Conservation (phyloP, 768 basidiomycete genomes). For the Dioszegia hungarica region DNA sequence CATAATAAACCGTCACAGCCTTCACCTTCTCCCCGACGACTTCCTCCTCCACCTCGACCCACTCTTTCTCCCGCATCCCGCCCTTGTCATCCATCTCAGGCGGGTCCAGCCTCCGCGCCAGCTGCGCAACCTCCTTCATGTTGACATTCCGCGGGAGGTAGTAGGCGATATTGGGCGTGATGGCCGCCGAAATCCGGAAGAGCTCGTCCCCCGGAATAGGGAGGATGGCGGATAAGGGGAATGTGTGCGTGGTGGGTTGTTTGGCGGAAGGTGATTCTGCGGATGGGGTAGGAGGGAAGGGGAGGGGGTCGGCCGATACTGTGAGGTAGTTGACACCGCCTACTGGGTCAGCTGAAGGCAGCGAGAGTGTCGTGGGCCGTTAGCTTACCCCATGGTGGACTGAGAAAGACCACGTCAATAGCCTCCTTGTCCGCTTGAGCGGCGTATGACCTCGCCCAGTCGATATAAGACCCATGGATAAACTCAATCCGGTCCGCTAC, state of each 20-base stretch:
- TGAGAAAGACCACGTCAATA: slow-evolving; percentile 86
- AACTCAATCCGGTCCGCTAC: slow-evolving; percentile 95
- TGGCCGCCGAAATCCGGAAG: slow-evolving; percentile 64
- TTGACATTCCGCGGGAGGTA: slow-evolving; percentile 79
- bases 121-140: slow-evolving; percentile 64
- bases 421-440: slow-evolving; percentile 28
- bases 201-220: slow-evolving; percentile 81
- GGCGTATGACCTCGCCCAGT: slow-evolving; percentile 61
- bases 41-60: slow-evolving; percentile 87
- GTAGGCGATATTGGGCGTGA: slow-evolving; percentile 80
- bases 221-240: slow-evolving; percentile 64
- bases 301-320: slow-evolving; percentile 5
- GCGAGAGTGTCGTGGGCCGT: slow-evolving; percentile 32
- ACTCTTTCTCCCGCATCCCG: slow-evolving; percentile 52
- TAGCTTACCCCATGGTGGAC: slow-evolving; percentile 90
- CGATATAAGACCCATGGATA: slow-evolving; percentile 74
- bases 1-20: slow-evolving; percentile 90
- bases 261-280: neutral
- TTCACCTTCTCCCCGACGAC: slow-evolving; percentile 94
- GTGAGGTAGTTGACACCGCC: slow-evolving; percentile 45
- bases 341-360: slow-evolving; percentile 4
- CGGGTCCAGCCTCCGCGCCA: slow-evolving; percentile 48
- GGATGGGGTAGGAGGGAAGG: neutral
- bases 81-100: slow-evolving; percentile 20
- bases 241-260: slow-evolving; percentile 45